Evolutionary conservation across 2,329 filamentous ascomycete species (phyloP).

Genomic region (Grosmannia clavigera): DNA sequence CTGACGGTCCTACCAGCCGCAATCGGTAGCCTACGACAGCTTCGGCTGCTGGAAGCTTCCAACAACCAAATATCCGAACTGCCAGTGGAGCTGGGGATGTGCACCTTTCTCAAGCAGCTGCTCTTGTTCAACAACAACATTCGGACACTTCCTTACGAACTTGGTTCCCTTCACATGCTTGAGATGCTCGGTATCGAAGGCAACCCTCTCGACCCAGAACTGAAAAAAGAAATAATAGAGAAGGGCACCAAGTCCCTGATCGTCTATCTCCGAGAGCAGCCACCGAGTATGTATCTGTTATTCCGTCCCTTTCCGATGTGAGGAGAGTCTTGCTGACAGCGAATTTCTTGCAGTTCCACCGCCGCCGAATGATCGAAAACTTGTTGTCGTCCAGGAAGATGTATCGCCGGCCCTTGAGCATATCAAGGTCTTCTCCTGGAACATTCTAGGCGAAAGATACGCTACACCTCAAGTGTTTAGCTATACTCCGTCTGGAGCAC

Average conservation of each 20-base stretch:
- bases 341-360: constrained; percentile 42
- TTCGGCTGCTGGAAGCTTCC: constrained; percentile 78
- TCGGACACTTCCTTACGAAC: constrained; percentile 65
- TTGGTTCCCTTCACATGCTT: constrained; percentile 79
- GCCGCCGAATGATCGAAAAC: constrained; percentile 63
- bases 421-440: constrained; percentile 84
- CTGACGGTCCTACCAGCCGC: constrained; percentile 65
- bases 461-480: constrained; percentile 77
- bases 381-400: constrained; percentile 65
- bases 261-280: constrained; percentile 68
- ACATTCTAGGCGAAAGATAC: constrained; percentile 89
- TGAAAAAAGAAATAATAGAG: constrained; percentile 75
- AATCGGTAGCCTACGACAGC: constrained; percentile 70
- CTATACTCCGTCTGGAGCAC: constrained; percentile 71
- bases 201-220: constrained; percentile 64
- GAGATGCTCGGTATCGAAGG: constrained; percentile 87
- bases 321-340: not conserved
- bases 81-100: constrained; percentile 90
- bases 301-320: not conserved
- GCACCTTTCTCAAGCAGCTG: constrained; percentile 78
- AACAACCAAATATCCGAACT: constrained; percentile 74
- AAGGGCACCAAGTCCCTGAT: constrained; percentile 80
- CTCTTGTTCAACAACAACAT: constrained; percentile 87
- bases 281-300: constrained; percentile 53
- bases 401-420: constrained; percentile 48